Evolutionary conservation across 2,329 filamentous ascomycete species (phyloP), one percentile per base, ranked within the genome.

Genomic region (Fusarium pseudonygamai): DNA sequence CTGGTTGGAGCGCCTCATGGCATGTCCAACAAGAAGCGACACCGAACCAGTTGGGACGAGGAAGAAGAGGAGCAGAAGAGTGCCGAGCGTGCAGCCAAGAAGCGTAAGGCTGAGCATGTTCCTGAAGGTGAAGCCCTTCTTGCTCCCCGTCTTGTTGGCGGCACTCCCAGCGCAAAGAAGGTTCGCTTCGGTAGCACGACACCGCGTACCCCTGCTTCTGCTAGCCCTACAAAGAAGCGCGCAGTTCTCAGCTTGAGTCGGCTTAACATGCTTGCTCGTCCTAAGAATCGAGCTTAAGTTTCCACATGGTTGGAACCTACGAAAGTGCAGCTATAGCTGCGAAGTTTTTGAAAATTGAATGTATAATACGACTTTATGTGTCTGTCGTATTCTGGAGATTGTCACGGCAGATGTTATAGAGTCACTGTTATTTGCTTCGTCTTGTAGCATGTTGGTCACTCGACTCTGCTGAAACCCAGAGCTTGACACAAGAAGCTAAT

Each of bases 1-100:
- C 77, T 86, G 57, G 76, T 80, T n/a, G 85, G 85, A 43, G 85
- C 90, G 42, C 85, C 88, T 7, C 90, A 92, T 74, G 90, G 90
- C 24, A 88, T 92, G 82, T 80, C 84, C 13, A 92, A 89, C 82
- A 92, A 92, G 85, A 92, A 91, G 82, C 88, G 90, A 32, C 86
- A 87, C 75, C 86, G 90, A n/a, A 86, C 86, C 22, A 86, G 82
- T 59, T 86, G 85, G 53, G 88, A 90, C 46, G 88, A 89, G 61
- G 89, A 90, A 60, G 86, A 88, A 39, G 85, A 85, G 0, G 86
- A 87, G 57, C 80, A 84, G 50, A 84, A 87, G 68, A 85, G 82
- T 6, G 81, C 79, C 6, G 83, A 86, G 65, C 86, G 88, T 20
- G 87, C 86, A 4, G 82, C 85, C 32, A 92, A 92, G 85, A 91